Conservation (phyloP, 805 yeast genomes). For the Cyberlindnera sargentensis region DNA sequence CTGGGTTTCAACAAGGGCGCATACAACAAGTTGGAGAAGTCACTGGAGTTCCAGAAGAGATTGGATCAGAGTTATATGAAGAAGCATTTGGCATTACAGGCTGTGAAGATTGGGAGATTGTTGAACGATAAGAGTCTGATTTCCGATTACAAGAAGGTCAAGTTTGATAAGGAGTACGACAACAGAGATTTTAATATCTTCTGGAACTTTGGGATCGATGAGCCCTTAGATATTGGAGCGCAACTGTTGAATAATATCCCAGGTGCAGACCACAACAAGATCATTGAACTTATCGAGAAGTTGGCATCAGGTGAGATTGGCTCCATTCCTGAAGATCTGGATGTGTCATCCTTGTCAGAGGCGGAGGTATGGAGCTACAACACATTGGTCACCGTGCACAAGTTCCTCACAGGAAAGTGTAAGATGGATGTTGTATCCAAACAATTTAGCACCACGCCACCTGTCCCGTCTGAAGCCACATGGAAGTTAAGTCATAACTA, state of each 20-base stretch:
- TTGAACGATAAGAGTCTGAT: slow-evolving; percentile 22
- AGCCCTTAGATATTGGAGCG: slow-evolving; percentile 13
- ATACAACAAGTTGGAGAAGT: slow-evolving; percentile 61
- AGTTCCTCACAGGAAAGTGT: slow-evolving; percentile 5
- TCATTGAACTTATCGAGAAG: slow-evolving; percentile 10
- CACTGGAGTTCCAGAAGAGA: slow-evolving; percentile 51
- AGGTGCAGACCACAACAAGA: slow-evolving; percentile 8
- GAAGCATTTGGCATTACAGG: slow-evolving; percentile 23
- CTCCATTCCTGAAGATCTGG: slow-evolving; percentile 3
- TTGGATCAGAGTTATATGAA: slow-evolving; percentile 38
- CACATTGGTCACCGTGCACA: slow-evolving; percentile 1
- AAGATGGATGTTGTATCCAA: background rate
- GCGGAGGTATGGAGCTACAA: slow-evolving; percentile 21
- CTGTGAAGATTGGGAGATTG: slow-evolving; percentile 21
- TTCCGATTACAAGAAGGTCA: slow-evolving; percentile 26
- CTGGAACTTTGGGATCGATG: slow-evolving; percentile 43
- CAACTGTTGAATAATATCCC: slow-evolving; percentile 10
- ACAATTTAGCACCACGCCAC: slow-evolving; percentile 8
- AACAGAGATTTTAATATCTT: slow-evolving; percentile 53
- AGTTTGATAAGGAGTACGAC: slow-evolving; percentile 29
- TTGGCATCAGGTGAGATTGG: slow-evolving; percentile 8
- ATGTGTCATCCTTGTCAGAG: slow-evolving; percentile 7
- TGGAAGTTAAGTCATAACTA: slow-evolving; percentile 18
- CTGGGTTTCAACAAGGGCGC: slow-evolving; percentile 52
- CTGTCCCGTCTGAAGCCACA: slow-evolving; percentile 6